Base-by-base conservation (phyloP, 2,329 filamentous ascomycete genomes). In the Zalaria obscura region DNA sequence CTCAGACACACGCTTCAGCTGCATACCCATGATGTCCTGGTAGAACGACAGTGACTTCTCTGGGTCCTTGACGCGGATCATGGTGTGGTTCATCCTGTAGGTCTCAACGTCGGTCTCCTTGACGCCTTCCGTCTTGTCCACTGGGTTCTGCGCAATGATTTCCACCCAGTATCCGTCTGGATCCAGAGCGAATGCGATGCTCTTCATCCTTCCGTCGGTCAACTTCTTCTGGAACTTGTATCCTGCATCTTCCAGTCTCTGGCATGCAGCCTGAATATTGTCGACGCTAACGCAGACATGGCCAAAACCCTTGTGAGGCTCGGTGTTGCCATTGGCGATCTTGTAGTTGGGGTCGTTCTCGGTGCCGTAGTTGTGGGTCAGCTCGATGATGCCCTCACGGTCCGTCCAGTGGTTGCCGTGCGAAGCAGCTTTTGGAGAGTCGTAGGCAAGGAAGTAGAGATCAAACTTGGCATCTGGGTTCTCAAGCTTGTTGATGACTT, bases 151-250 rank as follows among this genome's bases (percentile, higher is more conserved):
- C 6, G 80, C 78, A 52, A 93, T 76, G 36, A 93, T 70, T 63
- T 91, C 84, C 3, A 91, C 80, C 83, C 68, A 68, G 49, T 69
- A 68, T 27, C 58, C 50, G 40, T 57, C 53, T 27, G 54, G 52
- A 38, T 57, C 84, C 41, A 94, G 74, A 2, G 73, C 88, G 58
- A 96, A 96, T 1, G 89, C 91, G 55, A 96, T 93, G 55, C 83
- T 65, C 55, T 73, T 74, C 84, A 93, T 93, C 43, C 80, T 74
- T 2, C 91, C 91, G 50, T 96, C 89, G 0, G 77, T 77, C 43
- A 96, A 69, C 65, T 85, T 93, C 76, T 96, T 96, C 71, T 96
- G 86, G 65, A 96, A 98, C 48, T 74, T 75, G 66, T 94, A 94
- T 0, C 88, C 88, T 5, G 83, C 87, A 57, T 89, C 83, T 61